Percentiles rank a stretch among this genome's conserved stretches.
Evolutionary conservation across 1,284 basidiomycete species (phyloP).

Genomic region (Caloboletus firmus): DNA sequence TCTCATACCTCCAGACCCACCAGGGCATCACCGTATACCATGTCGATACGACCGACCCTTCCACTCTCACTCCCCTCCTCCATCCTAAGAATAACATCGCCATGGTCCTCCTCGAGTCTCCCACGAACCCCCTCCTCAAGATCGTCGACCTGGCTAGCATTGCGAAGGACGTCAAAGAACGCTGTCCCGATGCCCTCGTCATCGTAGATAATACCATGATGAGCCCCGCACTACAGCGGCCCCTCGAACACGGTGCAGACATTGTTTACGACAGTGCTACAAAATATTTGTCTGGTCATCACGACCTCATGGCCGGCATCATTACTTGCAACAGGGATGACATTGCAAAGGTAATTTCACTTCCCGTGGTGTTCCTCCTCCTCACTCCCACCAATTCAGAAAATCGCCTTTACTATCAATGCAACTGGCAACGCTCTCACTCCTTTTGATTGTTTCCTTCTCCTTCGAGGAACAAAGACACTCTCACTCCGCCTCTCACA

Average conservation of each 20-base stretch:
- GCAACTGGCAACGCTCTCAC: slow-evolving; percentile 96
- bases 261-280: slow-evolving; percentile 98
- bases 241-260: slow-evolving; percentile 94
- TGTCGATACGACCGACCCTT: slow-evolving; percentile 86
- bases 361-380: neutral
- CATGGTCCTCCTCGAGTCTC: slow-evolving; percentile 96
- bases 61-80: slow-evolving; percentile 63
- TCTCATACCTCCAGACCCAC: slow-evolving; percentile 88
- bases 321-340: slow-evolving; percentile 93
- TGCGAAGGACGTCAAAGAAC: slow-evolving; percentile 77
- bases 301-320: slow-evolving; percentile 98
- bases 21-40: slow-evolving; percentile 91
- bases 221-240: slow-evolving; percentile 97
- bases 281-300: slow-evolving; percentile 97
- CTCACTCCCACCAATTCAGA: slow-evolving; percentile 41
- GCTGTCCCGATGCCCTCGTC: slow-evolving; percentile 79
- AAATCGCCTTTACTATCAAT: slow-evolving; percentile 92
- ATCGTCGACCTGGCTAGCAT: slow-evolving; percentile 89
- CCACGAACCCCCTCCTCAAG: slow-evolving; percentile 97
- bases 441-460: slow-evolving; percentile 94
- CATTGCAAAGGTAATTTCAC: slow-evolving; percentile 69
- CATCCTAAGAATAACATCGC: slow-evolving; percentile 67
- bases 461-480: slow-evolving; percentile 95
- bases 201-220: slow-evolving; percentile 99
- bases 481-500: slow-evolving; percentile 96